phyloP scores from a whole-genome alignment of 768 basidiomycete species.

The Psilocybe tampanensis region DNA sequence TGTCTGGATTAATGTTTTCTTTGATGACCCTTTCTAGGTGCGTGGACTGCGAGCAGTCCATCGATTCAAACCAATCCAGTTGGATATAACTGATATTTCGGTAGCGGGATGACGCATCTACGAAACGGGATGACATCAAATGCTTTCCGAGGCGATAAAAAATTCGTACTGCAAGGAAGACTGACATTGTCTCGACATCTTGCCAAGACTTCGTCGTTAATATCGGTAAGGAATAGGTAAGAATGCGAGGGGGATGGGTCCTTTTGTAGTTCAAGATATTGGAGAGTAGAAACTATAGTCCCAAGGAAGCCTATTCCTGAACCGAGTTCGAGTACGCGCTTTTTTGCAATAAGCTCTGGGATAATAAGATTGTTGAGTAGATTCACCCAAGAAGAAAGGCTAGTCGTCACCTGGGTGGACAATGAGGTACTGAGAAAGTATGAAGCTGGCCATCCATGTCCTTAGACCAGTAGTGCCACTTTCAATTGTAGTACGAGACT shows the following conservation, averaged over 20 bases:
- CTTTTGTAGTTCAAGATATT: slow-evolving; percentile 30
- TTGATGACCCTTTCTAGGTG: slow-evolving; percentile 36
- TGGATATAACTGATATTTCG: slow-evolving; percentile 41
- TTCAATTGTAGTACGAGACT: slow-evolving; percentile 76
- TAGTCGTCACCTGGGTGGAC: slow-evolving; percentile 50
- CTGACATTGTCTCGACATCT: slow-evolving; percentile 61
- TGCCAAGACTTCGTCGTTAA: slow-evolving; percentile 60
- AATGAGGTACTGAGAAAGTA: slow-evolving; percentile 64
- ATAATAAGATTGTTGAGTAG: slow-evolving; percentile 17
- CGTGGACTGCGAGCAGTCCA: slow-evolving; percentile 31
- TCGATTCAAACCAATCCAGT: slow-evolving; percentile 71
- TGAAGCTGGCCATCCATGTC: slow-evolving; percentile 77
- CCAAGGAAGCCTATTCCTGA: slow-evolving; percentile 80
- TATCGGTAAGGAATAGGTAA: slow-evolving; percentile 56
- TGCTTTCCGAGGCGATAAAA: slow-evolving; percentile 25
- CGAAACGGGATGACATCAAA: not conserved
- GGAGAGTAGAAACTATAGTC: slow-evolving; percentile 58
- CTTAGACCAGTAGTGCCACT: slow-evolving; percentile 78
- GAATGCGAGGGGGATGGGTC: not conserved
- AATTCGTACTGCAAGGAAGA: slow-evolving; percentile 70
- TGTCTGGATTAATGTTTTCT: slow-evolving; percentile 47
- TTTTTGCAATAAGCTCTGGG: slow-evolving; percentile 47
- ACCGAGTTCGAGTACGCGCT: slow-evolving; percentile 71
- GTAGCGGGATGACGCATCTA: slow-evolving; percentile 61
- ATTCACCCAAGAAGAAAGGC: not conserved